Base-by-base conservation (phyloP, 306 rosid genomes). In the Datisca glomerata region DNA sequence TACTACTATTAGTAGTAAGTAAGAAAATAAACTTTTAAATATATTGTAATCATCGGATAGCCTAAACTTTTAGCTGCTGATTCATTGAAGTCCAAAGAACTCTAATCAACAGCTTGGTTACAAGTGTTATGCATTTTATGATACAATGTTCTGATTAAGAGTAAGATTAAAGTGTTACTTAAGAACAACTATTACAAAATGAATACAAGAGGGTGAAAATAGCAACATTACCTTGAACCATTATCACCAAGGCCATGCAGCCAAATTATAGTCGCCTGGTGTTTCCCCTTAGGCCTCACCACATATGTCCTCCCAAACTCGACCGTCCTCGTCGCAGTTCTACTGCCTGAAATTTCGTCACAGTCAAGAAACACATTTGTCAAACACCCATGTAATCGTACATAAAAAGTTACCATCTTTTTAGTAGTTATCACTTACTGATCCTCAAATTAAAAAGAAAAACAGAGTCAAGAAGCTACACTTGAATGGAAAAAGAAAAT, bases 261-360 rank as follows among this genome's bases (percentile, higher is more conserved):
- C 99, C 99, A 91, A 43, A 91, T 83, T 24, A 91, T 78, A 34
- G 99, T 91, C 27, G 99, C 96, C 61, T 91, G 96, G 64, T 91
- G 99, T 62, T 71, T 81, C 55, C 99, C 96, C 62, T 69, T 85
- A 18, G 99, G 99, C 69, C 89, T 78, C 66, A 85, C 99, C 36
- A 91, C 99, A 60, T 91, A 71, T 17, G 99, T 91, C 71, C 87
- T 85, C 34, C 99, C 99, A 40, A 91, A 91, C 74, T 91, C 99
- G 3, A 78, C 49, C 66, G 83, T 47, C 53, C 81, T 69, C 55
- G 67, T 51, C 35, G 75, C 66, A 8, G 49, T 18, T 78, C 96
- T 67, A 65, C 99, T 91, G 31, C 96, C 99, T 91, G 74, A 3
- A 10, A 31, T 31, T 8, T 31, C n/a, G n/a, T n/a, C n/a, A n/a